phyloP scores from a whole-genome alignment of 768 basidiomycete species.

The Gloeopeniophorella convolvens region DNA sequence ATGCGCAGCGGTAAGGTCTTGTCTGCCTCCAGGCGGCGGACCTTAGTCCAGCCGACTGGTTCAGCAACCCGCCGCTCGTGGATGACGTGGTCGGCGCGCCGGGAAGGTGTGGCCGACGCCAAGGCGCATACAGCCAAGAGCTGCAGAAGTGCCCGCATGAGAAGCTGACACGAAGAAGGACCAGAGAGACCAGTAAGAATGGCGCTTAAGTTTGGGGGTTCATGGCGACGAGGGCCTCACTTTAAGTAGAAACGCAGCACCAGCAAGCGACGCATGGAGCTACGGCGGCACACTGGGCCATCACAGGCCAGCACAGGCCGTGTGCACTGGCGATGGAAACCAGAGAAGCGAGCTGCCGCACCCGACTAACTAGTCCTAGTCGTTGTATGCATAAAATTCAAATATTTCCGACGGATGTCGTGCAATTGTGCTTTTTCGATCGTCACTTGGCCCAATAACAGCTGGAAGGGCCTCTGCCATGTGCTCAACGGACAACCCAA shows the following conservation, averaged over 20 bases:
- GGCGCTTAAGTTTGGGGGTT: not conserved
- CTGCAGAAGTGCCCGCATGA: constrained; percentile 2
- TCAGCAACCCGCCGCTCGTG: constrained; percentile 34
- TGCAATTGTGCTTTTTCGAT: not conserved
- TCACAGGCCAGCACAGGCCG: not conserved
- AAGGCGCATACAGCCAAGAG: constrained; percentile 18
- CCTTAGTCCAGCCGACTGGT: constrained; percentile 30
- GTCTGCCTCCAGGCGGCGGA: constrained; percentile 27
- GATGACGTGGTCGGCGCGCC: constrained; percentile 24
- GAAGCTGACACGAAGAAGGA: not conserved
- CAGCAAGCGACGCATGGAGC: not conserved
- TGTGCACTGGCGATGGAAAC: not conserved
- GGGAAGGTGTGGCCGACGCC: constrained; percentile 19
- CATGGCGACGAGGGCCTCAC: not conserved
- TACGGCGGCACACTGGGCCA: too few species aligned
- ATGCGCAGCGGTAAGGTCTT: constrained; percentile 38
- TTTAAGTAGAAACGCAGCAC: not conserved
- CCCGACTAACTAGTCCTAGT: not conserved
- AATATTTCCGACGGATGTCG: not conserved
- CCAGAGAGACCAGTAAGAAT: not conserved
- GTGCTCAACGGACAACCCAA: too few species aligned
- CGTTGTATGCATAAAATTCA: not conserved
- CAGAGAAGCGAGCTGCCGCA: too few species aligned
- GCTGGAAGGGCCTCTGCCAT: too few species aligned
- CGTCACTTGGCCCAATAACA: not conserved